Base-by-base conservation (phyloP, 1,284 basidiomycete species). In the Heterobasidion irregulare region DNA sequence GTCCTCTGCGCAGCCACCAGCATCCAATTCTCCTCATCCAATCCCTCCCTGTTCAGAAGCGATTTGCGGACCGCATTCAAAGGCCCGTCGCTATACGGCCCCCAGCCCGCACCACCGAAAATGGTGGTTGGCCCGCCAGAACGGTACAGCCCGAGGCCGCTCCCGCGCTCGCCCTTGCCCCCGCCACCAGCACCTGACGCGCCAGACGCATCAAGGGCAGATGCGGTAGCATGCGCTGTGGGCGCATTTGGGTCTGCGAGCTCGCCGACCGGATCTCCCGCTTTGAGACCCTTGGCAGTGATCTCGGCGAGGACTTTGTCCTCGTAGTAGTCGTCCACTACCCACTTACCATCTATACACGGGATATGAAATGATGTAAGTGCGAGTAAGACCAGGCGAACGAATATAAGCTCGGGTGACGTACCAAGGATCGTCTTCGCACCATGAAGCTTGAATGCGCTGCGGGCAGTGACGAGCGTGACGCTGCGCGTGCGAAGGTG, bases 311-410 rank as follows among this genome's bases (percentile, higher is more conserved):
- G 76, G 0, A 81, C 83, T 56, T 86, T 86, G 46, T 86, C 87
- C 72, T 97, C 93, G 71, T 94, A 93, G 71, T 99, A 99, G 72
- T 99, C 96, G 66, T 99, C 96, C 16, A 83, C 80, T 2, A 98
- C 86, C 82, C 92, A 93, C 64, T 83, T 80, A 2, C 95, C 96
- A 52, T 92, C 94, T 95, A 58, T 8, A 58, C 33, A 50, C 18
- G 35, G 16, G 12, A n/a, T 33, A 36, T 44, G 8, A 56, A 4
- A 12, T 36, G 26, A 16, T 38, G 50, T 51, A 12, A 34, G n/a
- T 50, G 10, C 35, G 32, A 26, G 47, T 12, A 50, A 36, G 18
- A 6, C 32, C 47, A 45, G 35, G 3, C 6, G 43, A 49, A 26
- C 19, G 53, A 35, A 50, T 19, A 26, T 26, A 26, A 26, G 26